Conservation (phyloP, 2,329 filamentous ascomycete species). For the Fusarium sulawesiense region DNA sequence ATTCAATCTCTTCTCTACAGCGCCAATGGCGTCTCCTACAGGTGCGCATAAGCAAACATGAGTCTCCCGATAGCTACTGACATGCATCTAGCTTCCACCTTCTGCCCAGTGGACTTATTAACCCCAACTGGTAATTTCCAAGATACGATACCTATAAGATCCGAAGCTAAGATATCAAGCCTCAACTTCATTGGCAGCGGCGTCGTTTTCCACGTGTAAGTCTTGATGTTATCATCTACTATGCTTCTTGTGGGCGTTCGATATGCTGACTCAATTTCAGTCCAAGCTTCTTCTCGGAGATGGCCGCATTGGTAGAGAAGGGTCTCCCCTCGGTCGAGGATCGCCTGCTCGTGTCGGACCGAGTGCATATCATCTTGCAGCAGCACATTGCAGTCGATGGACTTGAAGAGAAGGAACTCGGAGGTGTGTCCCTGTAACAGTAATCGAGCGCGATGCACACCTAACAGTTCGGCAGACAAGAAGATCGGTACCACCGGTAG, state of each 20-base stretch:
- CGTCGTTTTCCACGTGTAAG: slow-evolving; percentile 22
- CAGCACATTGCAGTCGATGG: slow-evolving; percentile 27
- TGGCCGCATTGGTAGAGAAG: slow-evolving; percentile 6
- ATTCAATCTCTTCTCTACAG: neutral
- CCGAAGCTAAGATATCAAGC: neutral
- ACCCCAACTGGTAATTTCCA: slow-evolving; percentile 17
- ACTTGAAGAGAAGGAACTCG: slow-evolving; percentile 29
- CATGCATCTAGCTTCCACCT: slow-evolving; percentile 23
- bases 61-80: neutral
- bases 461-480: slow-evolving; percentile 13
- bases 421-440: slow-evolving; percentile 8
- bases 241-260: neutral
- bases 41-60: slow-evolving; percentile 1
- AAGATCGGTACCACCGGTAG: slow-evolving; percentile 20
- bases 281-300: slow-evolving; percentile 27
- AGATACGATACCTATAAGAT: neutral
- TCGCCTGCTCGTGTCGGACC: slow-evolving; percentile 27
- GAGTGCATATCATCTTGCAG: slow-evolving; percentile 22
- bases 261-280: neutral
- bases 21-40: slow-evolving; percentile 21
- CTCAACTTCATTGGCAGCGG: slow-evolving; percentile 18
- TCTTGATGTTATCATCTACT: neutral
- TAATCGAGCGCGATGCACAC: neutral
- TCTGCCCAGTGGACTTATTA: slow-evolving; percentile 29
- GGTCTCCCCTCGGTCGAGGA: slow-evolving; percentile 13